These are phyloP conservation scores for Purpureocillium takamizusanense DNA, from an alignment of 2,329 filamentous ascomycete species.

Conservation along the genomic window DNA sequence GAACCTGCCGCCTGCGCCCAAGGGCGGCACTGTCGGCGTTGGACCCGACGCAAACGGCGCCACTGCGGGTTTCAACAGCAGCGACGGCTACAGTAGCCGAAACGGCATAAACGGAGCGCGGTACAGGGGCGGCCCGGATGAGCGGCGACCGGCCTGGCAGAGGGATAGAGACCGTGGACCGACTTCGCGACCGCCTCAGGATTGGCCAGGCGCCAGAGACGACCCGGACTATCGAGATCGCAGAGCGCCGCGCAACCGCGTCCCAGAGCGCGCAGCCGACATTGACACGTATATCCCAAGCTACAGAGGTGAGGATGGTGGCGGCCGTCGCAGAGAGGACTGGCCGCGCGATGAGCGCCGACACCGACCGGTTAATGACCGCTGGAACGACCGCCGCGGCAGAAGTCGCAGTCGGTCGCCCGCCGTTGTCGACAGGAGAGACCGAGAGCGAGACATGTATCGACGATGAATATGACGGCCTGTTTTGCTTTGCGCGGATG, in stretches of 20 bases:
- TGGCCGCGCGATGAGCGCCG: slow-evolving; percentile 22
- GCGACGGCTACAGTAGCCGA: slow-evolving; percentile 38
- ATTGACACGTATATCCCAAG: slow-evolving; percentile 43
- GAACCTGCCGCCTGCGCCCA: slow-evolving; percentile 79
- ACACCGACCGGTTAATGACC: slow-evolving; percentile 23
- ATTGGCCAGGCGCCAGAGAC: slow-evolving; percentile 18
- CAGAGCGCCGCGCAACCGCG: slow-evolving; percentile 22
- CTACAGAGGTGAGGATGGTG: slow-evolving; percentile 28
- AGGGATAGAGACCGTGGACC: slow-evolving; percentile 44
- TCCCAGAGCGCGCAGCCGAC: slow-evolving; percentile 23
- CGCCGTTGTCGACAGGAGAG: slow-evolving; percentile 24
- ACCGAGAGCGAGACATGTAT: slow-evolving; percentile 37
- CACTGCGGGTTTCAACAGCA: slow-evolving; percentile 38
- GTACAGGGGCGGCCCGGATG: slow-evolving; percentile 31
- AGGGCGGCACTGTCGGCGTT: slow-evolving; percentile 81
- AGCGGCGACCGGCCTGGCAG: slow-evolving; percentile 45
- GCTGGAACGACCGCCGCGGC: slow-evolving; percentile 28
- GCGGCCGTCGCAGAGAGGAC: slow-evolving; percentile 25
- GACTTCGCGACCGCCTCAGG: slow-evolving; percentile 39
- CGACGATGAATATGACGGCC: slow-evolving; percentile 29
- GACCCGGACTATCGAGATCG: slow-evolving; percentile 32
- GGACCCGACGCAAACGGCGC: slow-evolving; percentile 44
- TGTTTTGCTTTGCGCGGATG: not conserved
- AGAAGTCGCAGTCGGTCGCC: slow-evolving; percentile 32
- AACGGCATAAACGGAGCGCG: slow-evolving; percentile 40